Conservation (phyloP, 169 alveolate species). For the Fabrea salina region DNA sequence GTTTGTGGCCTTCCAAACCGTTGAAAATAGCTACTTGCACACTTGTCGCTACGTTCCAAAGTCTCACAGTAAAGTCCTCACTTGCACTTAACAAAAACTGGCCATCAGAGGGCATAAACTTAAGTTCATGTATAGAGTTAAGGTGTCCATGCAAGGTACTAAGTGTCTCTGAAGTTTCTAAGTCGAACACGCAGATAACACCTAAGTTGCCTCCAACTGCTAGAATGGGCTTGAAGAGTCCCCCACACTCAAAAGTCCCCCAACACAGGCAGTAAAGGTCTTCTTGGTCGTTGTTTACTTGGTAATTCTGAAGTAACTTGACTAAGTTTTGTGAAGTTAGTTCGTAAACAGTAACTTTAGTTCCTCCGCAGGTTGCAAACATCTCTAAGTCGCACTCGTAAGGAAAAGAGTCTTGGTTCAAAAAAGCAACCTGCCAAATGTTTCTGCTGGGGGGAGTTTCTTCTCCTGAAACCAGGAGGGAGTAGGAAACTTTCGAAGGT, state of each 20-base stretch:
- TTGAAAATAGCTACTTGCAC: not conserved
- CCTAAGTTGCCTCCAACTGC: constrained; percentile 22
- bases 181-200: not conserved
- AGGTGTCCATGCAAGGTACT: not conserved
- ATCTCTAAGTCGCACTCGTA: not conserved
- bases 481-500: not conserved
- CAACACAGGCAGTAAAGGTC: not conserved
- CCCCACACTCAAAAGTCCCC: not conserved
- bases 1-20: not conserved
- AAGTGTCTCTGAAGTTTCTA: not conserved
- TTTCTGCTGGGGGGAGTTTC: not conserved
- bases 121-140: not conserved
- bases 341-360: not conserved
- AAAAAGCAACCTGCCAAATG: not conserved
- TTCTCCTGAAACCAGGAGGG: not conserved
- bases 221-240: not conserved
- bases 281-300: not conserved
- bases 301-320: not conserved
- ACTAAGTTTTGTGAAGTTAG: not conserved
- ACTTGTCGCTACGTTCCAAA: not conserved
- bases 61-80: constrained; percentile 2
- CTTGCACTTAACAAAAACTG: not conserved
- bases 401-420: not conserved
- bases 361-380: not conserved
- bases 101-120: not conserved